Conservation (phyloP, 2,329 filamentous ascomycete species). For the Alternaria incomplexa region DNA sequence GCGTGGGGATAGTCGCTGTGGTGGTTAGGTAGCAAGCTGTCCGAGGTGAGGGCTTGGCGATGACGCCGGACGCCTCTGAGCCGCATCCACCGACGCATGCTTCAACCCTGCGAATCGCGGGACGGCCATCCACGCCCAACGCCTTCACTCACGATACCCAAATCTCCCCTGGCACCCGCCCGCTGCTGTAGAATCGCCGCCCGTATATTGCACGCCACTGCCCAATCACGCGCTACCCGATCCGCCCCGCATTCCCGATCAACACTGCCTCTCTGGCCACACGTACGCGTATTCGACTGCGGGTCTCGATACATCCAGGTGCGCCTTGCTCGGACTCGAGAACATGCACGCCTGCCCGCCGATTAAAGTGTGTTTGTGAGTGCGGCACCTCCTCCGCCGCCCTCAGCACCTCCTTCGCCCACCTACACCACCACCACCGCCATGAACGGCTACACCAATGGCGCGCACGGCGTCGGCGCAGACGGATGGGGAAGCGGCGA, state of each 20-base stretch:
- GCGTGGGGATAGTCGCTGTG: constrained; percentile 3
- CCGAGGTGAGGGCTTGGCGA: constrained; percentile 12
- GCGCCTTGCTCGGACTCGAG: constrained; percentile 7
- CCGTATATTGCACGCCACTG: not conserved
- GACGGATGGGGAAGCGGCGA: constrained; percentile 34
- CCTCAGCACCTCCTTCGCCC: constrained; percentile 26
- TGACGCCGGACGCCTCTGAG: constrained; percentile 15
- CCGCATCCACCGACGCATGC: constrained; percentile 12
- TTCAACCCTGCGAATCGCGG: constrained; percentile 6
- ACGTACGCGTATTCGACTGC: constrained; percentile 9
- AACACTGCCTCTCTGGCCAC: constrained; percentile 8
- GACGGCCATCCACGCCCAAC: constrained; percentile 1
- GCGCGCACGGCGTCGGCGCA: constrained; percentile 26
- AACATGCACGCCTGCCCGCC: constrained; percentile 32
- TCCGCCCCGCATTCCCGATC: constrained; percentile 12
- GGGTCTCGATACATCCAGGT: not conserved
- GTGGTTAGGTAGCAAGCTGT: constrained; percentile 18
- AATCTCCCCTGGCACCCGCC: not conserved
- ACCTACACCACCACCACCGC: constrained; percentile 21
- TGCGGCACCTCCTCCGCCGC: constrained; percentile 47
- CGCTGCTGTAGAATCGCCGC: not conserved
- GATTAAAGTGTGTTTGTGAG: constrained; percentile 45
- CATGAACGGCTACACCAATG: constrained; percentile 43
- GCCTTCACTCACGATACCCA: not conserved
- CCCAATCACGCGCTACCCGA: not conserved